These are phyloP conservation scores for Arthrobotrys entomopaga DNA, from an alignment of 2,329 filamentous ascomycete species.

Conservation along the genomic window DNA sequence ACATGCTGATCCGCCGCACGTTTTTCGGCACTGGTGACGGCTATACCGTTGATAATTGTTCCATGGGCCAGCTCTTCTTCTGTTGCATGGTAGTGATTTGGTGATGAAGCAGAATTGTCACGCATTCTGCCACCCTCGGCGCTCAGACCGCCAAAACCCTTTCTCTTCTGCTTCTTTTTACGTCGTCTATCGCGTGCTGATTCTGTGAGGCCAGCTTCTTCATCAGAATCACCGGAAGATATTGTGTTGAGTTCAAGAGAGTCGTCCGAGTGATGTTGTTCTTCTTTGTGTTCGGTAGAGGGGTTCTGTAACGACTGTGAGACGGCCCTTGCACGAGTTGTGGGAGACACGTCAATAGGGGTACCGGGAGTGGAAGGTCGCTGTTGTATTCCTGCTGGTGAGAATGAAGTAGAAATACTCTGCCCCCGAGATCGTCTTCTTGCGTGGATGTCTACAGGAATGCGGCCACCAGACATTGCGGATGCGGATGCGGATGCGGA, in stretches of 20 bases:
- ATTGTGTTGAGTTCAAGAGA: slow-evolving; percentile 46
- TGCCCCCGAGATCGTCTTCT: slow-evolving; percentile 49
- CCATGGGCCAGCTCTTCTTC: slow-evolving; percentile 46
- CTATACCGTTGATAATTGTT: slow-evolving; percentile 63
- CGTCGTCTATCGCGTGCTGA: slow-evolving; percentile 72
- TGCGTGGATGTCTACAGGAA: slow-evolving; percentile 27
- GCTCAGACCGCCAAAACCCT: slow-evolving; percentile 41
- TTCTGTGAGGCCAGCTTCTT: slow-evolving; percentile 85
- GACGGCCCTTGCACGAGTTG: slow-evolving; percentile 35
- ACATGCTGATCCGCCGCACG: slow-evolving; percentile 80
- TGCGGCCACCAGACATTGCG: slow-evolving; percentile 38
- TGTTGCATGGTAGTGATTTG: slow-evolving; percentile 64
- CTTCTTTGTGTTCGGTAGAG: slow-evolving; percentile 36
- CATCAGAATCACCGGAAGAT: slow-evolving; percentile 67
- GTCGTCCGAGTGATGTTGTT: slow-evolving; percentile 21
- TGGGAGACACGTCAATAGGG: slow-evolving; percentile 39
- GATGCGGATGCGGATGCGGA: slow-evolving; percentile 33
- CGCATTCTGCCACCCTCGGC: slow-evolving; percentile 73
- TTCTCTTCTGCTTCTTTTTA: slow-evolving; percentile 66
- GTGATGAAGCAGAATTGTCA: slow-evolving; percentile 74
- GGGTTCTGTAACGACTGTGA: slow-evolving; percentile 42
- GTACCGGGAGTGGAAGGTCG: slow-evolving; percentile 27
- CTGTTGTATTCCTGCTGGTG: slow-evolving; percentile 26
- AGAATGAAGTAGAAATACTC: slow-evolving; percentile 52
- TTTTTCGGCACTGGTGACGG: slow-evolving; percentile 70